Conservation (phyloP, 2,329 filamentous ascomycete species). For the Fusarium sp. region DNA sequence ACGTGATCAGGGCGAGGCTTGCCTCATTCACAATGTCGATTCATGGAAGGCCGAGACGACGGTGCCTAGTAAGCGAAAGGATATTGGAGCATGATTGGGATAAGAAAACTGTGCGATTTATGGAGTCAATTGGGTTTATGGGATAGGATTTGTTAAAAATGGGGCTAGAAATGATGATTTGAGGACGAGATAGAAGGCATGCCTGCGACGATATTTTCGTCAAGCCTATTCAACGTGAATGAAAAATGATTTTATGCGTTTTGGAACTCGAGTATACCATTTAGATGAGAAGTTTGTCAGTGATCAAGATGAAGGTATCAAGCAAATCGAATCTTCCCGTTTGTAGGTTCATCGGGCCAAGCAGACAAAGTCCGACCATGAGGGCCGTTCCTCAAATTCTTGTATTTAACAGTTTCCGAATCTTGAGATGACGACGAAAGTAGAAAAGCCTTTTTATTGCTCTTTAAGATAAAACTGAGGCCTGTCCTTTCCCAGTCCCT, state of each 20-base stretch:
- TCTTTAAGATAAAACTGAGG: not conserved
- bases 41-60: slow-evolving; percentile 46
- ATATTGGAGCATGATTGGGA: slow-evolving; percentile 34
- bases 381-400: not conserved
- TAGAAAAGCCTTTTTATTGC: not conserved
- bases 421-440: not conserved
- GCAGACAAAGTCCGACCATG: not conserved
- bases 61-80: slow-evolving; percentile 43
- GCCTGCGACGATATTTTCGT: slow-evolving; percentile 8
- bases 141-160: slow-evolving; percentile 28
- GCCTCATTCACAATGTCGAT: slow-evolving; percentile 51
- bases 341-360: not conserved
- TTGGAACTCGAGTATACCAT: not conserved
- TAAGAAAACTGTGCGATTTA: slow-evolving; percentile 26
- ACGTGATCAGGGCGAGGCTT: slow-evolving; percentile 57
- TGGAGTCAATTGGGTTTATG: slow-evolving; percentile 33
- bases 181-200: slow-evolving; percentile 26
- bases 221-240: slow-evolving; percentile 24
- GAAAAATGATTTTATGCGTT: slow-evolving; percentile 23
- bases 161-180: slow-evolving; percentile 17
- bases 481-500: not conserved
- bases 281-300: not conserved
- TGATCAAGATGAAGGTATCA: not conserved
- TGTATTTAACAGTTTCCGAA: not conserved
- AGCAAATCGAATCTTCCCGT: too few species aligned